Conservation (phyloP, 345 rosid species). For the Trapa incisa region DNA sequence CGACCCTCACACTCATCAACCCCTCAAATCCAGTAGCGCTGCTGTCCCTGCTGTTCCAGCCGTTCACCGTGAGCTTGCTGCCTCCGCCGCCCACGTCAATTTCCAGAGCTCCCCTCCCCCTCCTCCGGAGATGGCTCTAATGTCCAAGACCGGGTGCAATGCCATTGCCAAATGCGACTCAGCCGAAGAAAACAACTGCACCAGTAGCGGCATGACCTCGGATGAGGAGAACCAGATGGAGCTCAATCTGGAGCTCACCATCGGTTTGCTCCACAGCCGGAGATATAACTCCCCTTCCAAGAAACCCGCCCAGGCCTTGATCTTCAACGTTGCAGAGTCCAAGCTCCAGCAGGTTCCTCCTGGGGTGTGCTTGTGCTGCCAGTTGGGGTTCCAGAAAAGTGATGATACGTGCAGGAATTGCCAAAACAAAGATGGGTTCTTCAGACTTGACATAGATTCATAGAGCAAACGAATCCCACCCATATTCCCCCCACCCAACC, state of each 20-base stretch:
- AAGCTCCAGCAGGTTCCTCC: conserved; percentile 10
- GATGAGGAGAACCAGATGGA: conserved; percentile 34
- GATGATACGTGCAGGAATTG: conserved; percentile 30
- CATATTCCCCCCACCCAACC: too few relatives aligned
- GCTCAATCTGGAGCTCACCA: conserved; percentile 39
- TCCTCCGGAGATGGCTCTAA: conserved; percentile 9
- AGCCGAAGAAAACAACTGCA: conserved; percentile 29
- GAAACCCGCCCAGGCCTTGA: conserved; percentile 2
- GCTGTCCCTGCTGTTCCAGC: not conserved
- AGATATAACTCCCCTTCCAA: not conserved
- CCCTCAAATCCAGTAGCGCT: conserved; percentile 17
- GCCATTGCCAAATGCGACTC: conserved; percentile 17
- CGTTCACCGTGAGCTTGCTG: not conserved
- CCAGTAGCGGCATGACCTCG: conserved; percentile 42
- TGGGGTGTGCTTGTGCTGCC: conserved; percentile 37
- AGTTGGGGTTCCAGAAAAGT: conserved; percentile 27
- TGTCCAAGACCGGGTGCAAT: not conserved
- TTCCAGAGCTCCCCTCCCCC: conserved; percentile 13
- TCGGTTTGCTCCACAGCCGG: conserved; percentile 20
- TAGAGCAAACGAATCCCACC: too few relatives aligned
- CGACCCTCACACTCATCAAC: conserved; percentile 43
- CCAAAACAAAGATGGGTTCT: conserved; percentile 18
- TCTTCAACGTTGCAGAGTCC: conserved; percentile 31
- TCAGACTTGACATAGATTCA: conserved; percentile 4
- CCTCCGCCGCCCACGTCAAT: conserved; percentile 8